A percentile compares a stretch with the other conserved stretches of the same genome.
These are phyloP conservation scores for Stipa capillata DNA, from an alignment of 176 grass and related monocot genomes.

Conservation along the genomic window DNA sequence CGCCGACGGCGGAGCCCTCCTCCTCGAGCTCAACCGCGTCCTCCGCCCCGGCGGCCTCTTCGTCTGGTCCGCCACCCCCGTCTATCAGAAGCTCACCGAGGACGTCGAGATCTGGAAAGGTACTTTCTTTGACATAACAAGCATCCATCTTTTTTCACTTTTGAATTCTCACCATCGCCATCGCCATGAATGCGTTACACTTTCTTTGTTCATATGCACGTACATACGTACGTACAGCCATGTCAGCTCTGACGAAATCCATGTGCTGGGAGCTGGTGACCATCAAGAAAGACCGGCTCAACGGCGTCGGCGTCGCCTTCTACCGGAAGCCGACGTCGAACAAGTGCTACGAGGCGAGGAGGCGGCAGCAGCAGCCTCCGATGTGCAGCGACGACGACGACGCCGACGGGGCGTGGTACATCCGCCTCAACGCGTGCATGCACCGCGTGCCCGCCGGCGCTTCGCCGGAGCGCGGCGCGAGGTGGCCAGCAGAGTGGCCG, in stretches of 20 bases:
- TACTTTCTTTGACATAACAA: neutral
- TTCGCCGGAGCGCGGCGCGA: conserved; percentile 41
- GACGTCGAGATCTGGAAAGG: conserved; percentile 91
- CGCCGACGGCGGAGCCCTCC: conserved; percentile 66
- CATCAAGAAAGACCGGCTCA: conserved; percentile 77
- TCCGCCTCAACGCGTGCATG: conserved; percentile 79
- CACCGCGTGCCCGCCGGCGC: conserved; percentile 49
- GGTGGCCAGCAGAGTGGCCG: conserved; percentile 72
- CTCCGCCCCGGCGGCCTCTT: conserved; percentile 86
- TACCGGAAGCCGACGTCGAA: conserved; percentile 77
- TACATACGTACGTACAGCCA: too few species aligned
- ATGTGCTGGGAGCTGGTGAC: conserved; percentile 91
- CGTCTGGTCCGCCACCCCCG: conserved; percentile 95
- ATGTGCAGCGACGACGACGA: conserved; percentile 86
- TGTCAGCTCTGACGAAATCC: conserved; percentile 68
- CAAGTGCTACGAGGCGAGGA: conserved; percentile 65
- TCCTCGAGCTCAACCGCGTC: conserved; percentile 85
- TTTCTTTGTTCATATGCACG: too few species aligned
- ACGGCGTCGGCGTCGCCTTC: conserved; percentile 75
- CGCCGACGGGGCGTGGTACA: conserved; percentile 84
- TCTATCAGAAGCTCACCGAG: conserved; percentile 90
- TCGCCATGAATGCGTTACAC: too few species aligned
- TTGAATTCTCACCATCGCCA: neutral
- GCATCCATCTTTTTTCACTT: neutral
- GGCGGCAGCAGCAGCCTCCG: conserved; percentile 57